Evolutionary conservation across 768 basidiomycete genomes (phyloP).

Genomic region (Xerocomellus chrysenteron): DNA sequence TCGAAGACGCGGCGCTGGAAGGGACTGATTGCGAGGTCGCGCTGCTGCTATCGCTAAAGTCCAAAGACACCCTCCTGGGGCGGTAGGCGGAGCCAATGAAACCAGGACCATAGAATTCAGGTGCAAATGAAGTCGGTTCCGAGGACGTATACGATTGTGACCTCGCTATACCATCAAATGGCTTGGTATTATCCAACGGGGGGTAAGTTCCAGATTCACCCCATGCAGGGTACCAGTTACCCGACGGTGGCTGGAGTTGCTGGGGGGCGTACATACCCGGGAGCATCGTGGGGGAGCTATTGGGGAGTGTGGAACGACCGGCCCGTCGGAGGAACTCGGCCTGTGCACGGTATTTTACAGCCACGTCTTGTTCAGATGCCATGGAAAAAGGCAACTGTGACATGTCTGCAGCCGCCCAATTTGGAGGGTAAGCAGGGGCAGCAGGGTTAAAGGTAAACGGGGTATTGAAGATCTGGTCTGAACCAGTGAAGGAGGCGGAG

Average conservation of each 20-base stretch:
- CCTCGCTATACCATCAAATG: constrained; percentile 20
- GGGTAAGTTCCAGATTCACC: constrained; percentile 24
- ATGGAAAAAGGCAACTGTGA: constrained; percentile 20
- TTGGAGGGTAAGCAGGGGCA: constrained; percentile 15
- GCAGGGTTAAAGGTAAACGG: constrained; percentile 32
- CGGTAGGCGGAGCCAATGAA: constrained; percentile 29
- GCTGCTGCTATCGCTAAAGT: constrained; percentile 46
- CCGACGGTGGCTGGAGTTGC: constrained; percentile 15
- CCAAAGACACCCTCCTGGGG: constrained; percentile 34
- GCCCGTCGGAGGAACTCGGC: constrained; percentile 43
- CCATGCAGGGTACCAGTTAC: constrained; percentile 28
- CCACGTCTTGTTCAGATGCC: constrained; percentile 38
- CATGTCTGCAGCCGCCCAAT: constrained; percentile 22
- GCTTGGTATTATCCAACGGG: constrained; percentile 30
- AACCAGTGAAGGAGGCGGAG: constrained; percentile 11
- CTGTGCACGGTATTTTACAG: constrained; percentile 48
- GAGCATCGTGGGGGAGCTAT: constrained; percentile 1
- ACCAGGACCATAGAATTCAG: constrained; percentile 18
- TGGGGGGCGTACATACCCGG: constrained; percentile 20
- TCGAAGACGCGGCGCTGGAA: constrained; percentile 56
- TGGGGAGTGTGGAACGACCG: constrained; percentile 18
- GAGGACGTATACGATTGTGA: constrained; percentile 22
- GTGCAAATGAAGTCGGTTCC: constrained; percentile 22
- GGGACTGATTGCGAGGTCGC: constrained; percentile 43
- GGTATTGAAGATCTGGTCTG: constrained; percentile 32